These are phyloP conservation scores for Aspergillus sp. DNA, from an alignment of 2,329 filamentous ascomycete genomes.

Conservation along the genomic window DNA sequence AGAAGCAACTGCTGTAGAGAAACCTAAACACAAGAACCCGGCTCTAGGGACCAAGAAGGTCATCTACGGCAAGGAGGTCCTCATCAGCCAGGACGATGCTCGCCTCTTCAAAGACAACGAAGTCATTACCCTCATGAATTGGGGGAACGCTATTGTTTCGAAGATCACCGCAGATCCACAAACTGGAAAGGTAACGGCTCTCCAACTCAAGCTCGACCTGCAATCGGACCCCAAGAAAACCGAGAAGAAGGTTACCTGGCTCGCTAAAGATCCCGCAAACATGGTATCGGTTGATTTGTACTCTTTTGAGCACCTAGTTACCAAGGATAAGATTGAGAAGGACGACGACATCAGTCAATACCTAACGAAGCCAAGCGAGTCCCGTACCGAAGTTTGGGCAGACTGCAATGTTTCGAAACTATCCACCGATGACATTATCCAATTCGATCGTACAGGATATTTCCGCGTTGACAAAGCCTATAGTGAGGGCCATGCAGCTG, in stretches of 20 bases:
- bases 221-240: conserved; percentile 86
- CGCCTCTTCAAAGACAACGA: conserved; percentile 78
- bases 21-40: conserved; percentile 84
- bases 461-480: conserved; percentile 75
- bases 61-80: conserved; percentile 69
- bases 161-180: conserved; percentile 49
- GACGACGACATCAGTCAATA: conserved; percentile 65
- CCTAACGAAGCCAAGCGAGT: conserved; percentile 44
- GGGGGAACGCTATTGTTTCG: conserved; percentile 65
- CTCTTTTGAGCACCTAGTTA: conserved; percentile 93
- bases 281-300: conserved; percentile 81
- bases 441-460: conserved; percentile 91
- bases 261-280: conserved; percentile 69
- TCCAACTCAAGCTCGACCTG: conserved; percentile 25
- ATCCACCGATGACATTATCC: conserved; percentile 86
- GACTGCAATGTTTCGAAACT: conserved; percentile 77
- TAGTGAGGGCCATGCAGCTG: conserved; percentile 57
- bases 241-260: conserved; percentile 94
- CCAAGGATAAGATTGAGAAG: conserved; percentile 89
- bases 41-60: conserved; percentile 84
- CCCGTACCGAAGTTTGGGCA: conserved; percentile 70
- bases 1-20: conserved; percentile 60
- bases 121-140: conserved; percentile 94
- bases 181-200: neutral
- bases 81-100: conserved; percentile 85